These are phyloP conservation scores for Vigna hirtella DNA, from an alignment of 306 rosid genomes.

Conservation along the genomic window DNA sequence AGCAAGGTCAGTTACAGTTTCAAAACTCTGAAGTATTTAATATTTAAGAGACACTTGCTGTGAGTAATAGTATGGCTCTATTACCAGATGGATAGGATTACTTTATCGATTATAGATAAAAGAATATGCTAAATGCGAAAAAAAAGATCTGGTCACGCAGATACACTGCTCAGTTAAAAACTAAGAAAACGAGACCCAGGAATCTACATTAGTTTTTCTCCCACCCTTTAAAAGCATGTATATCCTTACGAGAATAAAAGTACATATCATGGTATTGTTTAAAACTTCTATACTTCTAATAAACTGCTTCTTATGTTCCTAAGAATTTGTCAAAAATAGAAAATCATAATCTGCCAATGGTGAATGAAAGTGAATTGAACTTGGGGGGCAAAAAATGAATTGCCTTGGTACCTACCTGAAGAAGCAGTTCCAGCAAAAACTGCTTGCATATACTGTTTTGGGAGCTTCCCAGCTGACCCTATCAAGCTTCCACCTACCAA, in stretches of 20 bases:
- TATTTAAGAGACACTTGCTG: neutral
- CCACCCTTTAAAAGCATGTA: constrained; percentile 39
- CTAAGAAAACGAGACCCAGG: constrained; percentile 28
- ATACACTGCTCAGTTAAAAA: constrained; percentile 28
- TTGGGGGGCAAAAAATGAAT: constrained; percentile 3
- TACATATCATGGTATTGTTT: constrained; percentile 19
- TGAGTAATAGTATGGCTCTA: neutral
- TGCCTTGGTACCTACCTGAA: constrained; percentile 80
- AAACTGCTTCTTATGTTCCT: constrained; percentile 14
- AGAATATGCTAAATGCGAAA: constrained; percentile 41
- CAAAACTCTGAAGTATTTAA: neutral
- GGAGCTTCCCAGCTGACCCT: constrained; percentile 94
- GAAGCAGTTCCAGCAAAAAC: constrained; percentile 97
- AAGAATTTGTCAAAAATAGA: constrained; percentile 29
- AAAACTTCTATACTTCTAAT: constrained; percentile 25
- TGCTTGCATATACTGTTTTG: constrained; percentile 91
- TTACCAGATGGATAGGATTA: constrained; percentile 25
- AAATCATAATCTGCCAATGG: constrained; percentile 29
- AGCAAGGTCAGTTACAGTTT: neutral
- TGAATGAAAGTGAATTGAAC: constrained; percentile 40
- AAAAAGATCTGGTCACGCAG: constrained; percentile 5
- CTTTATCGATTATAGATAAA: constrained; percentile 3
- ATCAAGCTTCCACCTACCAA: constrained; percentile 86
- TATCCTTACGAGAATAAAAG: constrained; percentile 37
- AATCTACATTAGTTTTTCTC: constrained; percentile 32